Percentiles rank a stretch among this genome's conserved stretches.
Conservation (phyloP, 164 flowering plant species). For the Amborella trichopoda region DNA sequence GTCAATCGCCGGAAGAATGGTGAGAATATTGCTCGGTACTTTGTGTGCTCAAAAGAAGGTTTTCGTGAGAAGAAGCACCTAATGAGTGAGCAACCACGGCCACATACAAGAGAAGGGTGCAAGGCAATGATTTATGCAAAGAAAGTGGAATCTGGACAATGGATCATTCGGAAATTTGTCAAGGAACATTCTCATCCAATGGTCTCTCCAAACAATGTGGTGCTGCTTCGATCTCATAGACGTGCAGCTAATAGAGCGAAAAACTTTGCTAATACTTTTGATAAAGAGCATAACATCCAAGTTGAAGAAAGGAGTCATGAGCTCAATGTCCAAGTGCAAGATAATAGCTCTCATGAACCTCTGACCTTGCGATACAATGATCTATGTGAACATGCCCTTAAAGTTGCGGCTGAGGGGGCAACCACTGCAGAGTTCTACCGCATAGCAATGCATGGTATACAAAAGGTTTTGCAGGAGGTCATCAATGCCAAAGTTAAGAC, state of each 20-base stretch:
- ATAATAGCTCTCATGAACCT: too few relatives aligned
- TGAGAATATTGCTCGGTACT: constrained; percentile 30
- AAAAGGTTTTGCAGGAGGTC: too few relatives aligned
- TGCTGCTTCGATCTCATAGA: constrained; percentile 28
- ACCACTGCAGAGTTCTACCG: too few relatives aligned
- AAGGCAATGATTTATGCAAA: constrained; percentile 31
- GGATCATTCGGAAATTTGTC: constrained; percentile 50
- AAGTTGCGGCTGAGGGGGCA: too few relatives aligned
- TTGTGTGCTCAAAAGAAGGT: constrained; percentile 30
- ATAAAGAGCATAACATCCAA: constrained; percentile 16
- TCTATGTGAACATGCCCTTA: too few relatives aligned
- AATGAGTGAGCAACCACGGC: constrained; percentile 9
- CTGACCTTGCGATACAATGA: too few relatives aligned
- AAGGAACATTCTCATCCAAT: constrained; percentile 63
- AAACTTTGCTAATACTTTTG: not conserved
- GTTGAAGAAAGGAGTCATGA: too few relatives aligned
- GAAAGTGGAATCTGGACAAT: constrained; percentile 38
- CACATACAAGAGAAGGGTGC: constrained; percentile 25
- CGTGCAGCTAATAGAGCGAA: not conserved
- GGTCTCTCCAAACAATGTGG: constrained; percentile 29
- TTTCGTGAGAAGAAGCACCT: constrained; percentile 7
- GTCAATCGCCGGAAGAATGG: constrained; percentile 44
- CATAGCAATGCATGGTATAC: too few relatives aligned
- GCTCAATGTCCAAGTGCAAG: too few relatives aligned
- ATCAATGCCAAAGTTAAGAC: too few relatives aligned